Evolutionary conservation across 2,329 filamentous ascomycete species (phyloP), one percentile per base, ranked within the genome.

Genomic region (Calonectria pseudoreteaudii): DNA sequence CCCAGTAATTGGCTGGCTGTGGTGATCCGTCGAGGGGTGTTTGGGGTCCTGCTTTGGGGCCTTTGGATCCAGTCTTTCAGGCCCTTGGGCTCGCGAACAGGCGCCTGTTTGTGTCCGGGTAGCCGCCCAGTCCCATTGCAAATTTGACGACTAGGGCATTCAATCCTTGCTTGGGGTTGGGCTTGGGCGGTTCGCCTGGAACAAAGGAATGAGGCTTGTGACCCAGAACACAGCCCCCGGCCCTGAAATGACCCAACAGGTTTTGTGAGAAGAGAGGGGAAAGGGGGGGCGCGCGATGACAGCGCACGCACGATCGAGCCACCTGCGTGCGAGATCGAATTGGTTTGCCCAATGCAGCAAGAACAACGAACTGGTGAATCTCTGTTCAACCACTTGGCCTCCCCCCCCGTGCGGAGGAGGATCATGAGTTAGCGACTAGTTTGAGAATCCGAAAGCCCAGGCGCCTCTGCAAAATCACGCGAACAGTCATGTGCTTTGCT

Each of bases 161-260:
- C 26, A 28, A 72, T 66, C 70, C 70, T 68, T 72, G 70, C 31
- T 62, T 62, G 44, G 56, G 36, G 36, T 50, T 66, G 30, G 60
- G 58, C 52, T 69, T 69, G 60, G 70, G 34, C 58, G 69, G 28
- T 30, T 64, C 47, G 26, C 36, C 56, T 68, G 66, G 47, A 53
- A 73, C 60, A 73, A 73, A 73, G 66, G 60, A 73, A 69, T 65
- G 71, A 69, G 60, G 66, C 71, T 73, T 73, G 66, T 73, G 66
- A 69, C 71, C 50, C n/a, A 36, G 71, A 68, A 68, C 71, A 69
- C 71, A 73, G 71, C 71, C 71, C 66, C 71, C 50, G 47, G 56
- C 56, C 56, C 68, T 53, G 53, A 76, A 66, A 67, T 70, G 53
- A 31, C 66, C 70, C 58, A 70, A 52, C 68, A 64, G 66, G 36